Conservation (phyloP, 208 protist genomes). For the Trypanosoma mega region DNA sequence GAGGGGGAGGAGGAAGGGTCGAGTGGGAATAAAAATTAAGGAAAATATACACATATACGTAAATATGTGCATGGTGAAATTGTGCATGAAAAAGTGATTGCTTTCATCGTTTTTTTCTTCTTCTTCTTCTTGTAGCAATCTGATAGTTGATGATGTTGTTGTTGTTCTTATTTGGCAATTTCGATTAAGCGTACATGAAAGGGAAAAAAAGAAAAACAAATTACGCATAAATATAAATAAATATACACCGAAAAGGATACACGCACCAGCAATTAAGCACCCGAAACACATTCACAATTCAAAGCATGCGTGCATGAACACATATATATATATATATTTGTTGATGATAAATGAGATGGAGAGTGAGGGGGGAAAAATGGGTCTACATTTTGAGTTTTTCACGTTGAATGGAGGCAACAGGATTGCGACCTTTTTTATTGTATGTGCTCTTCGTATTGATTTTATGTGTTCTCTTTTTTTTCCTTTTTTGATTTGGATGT, state of each 20-base stretch:
- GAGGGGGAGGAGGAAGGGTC: slow-evolving; percentile 24
- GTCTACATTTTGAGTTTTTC: no score
- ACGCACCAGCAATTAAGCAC: no score
- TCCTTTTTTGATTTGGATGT: slow-evolving; percentile 11
- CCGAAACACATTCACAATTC: no score
- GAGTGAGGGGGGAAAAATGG: slow-evolving; percentile 16
- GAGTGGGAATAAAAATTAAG: not conserved
- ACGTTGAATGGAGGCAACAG: no score
- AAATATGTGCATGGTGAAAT: slow-evolving; percentile 3
- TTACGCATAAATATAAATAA: not conserved
- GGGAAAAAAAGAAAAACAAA: slow-evolving; percentile 5
- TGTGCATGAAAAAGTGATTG: not conserved
- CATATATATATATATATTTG: no score
- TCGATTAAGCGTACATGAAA: slow-evolving; percentile 13
- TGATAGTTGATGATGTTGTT: slow-evolving; percentile 3
- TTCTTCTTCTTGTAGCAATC: no score
- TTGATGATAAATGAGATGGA: slow-evolving; percentile 31
- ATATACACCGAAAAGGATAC: not conserved
- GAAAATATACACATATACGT: slow-evolving; percentile 2
- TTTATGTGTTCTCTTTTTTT: slow-evolving; percentile 19
- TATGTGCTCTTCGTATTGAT: no score
- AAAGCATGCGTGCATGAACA: no score
- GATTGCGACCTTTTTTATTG: no score
- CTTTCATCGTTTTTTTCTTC: no score
- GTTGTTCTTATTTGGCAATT: slow-evolving; percentile 6